A percentile compares a stretch with the other conserved stretches of the same genome.
phyloP scores from a whole-genome alignment of 2,329 filamentous ascomycete species.

The Chalaropsis ovoidea region DNA sequence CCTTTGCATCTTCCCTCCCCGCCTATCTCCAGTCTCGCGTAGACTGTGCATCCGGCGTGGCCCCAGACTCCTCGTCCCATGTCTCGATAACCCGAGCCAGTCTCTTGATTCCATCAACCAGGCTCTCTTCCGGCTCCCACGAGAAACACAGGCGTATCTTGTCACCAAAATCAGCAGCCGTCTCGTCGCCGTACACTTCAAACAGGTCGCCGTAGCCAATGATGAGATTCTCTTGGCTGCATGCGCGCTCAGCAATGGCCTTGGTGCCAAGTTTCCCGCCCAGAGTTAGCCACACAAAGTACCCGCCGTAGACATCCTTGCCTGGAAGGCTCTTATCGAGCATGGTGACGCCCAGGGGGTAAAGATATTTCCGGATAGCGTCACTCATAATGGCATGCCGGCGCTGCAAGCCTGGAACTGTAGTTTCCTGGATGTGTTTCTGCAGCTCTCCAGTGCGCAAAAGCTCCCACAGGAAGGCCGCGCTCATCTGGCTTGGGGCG shows the following conservation, averaged over 20 bases:
- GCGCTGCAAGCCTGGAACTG: constrained; percentile 39
- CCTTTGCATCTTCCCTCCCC: too few species aligned
- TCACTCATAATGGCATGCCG: constrained; percentile 44
- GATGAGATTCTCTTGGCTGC: constrained; percentile 53
- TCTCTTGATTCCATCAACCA: constrained; percentile 58
- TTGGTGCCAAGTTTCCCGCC: constrained; percentile 43
- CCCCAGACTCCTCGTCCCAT: constrained; percentile 29
- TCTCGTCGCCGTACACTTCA: constrained; percentile 50
- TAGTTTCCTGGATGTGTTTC: constrained; percentile 35
- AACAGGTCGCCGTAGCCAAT: constrained; percentile 62
- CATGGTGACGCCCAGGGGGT: constrained; percentile 49
- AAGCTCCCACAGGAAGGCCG: constrained; percentile 43
- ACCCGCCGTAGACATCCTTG: constrained; percentile 58
- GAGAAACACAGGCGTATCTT: constrained; percentile 59
- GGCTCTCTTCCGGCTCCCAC: constrained; percentile 56
- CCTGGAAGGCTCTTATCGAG: constrained; percentile 34
- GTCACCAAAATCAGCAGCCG: constrained; percentile 45
- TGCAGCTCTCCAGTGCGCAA: constrained; percentile 39
- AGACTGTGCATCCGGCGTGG: constrained; percentile 1
- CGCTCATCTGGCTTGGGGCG: constrained; percentile 46
- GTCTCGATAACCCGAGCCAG: constrained; percentile 41
- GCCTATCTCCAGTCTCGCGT: constrained; percentile 19
- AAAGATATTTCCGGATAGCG: constrained; percentile 50
- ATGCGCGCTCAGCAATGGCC: constrained; percentile 47
- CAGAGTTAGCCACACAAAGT: constrained; percentile 72